Percentiles rank a stretch among this genome's conserved stretches.
phyloP scores from a whole-genome alignment of 1,284 basidiomycete species.

The Cryptococcus sp. region DNA sequence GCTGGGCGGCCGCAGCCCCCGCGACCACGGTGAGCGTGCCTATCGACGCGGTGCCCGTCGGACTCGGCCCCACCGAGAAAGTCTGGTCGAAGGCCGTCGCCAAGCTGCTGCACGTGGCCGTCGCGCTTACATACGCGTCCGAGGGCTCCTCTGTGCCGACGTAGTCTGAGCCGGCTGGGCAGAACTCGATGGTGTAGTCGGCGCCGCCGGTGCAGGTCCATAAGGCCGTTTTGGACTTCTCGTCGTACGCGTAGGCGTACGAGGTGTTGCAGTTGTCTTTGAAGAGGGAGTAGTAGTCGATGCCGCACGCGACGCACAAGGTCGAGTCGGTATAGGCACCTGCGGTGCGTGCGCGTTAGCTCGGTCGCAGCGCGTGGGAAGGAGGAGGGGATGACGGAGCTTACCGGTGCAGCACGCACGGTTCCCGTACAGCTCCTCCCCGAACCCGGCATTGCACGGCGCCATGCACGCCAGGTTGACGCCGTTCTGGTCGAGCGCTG shows the following conservation, averaged over 20 bases:
- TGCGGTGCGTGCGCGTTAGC: not conserved
- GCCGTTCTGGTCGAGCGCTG: constrained; percentile 21
- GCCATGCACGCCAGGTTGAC: constrained; percentile 26
- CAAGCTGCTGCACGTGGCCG: constrained; percentile 28
- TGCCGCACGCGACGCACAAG: constrained; percentile 26
- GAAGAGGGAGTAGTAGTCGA: constrained; percentile 37
- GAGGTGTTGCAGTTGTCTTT: constrained; percentile 30
- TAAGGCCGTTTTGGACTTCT: constrained; percentile 29
- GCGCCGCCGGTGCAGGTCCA: constrained; percentile 21
- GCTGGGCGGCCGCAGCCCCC: constrained; percentile 16
- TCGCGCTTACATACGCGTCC: constrained; percentile 25
- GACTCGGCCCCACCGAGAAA: constrained; percentile 23
- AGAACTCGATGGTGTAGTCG: constrained; percentile 38
- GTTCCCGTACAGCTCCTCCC: constrained; percentile 28
- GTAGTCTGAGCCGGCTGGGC: constrained; percentile 25
- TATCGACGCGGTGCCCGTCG: constrained; percentile 8
- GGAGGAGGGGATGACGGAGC: not conserved
- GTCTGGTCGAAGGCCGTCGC: constrained; percentile 11
- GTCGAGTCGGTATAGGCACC: constrained; percentile 25
- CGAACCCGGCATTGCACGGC: constrained; percentile 30
- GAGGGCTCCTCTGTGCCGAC: constrained; percentile 22
- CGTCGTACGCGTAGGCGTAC: constrained; percentile 35
- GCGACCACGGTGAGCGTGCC: constrained; percentile 20
- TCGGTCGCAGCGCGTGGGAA: no score
- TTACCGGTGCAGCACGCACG: constrained; percentile 31